Percentiles rank a stretch among this genome's conserved stretches.
phyloP scores from a whole-genome alignment of 352 stramenopile species.

The Nothophytophthora sp. region DNA sequence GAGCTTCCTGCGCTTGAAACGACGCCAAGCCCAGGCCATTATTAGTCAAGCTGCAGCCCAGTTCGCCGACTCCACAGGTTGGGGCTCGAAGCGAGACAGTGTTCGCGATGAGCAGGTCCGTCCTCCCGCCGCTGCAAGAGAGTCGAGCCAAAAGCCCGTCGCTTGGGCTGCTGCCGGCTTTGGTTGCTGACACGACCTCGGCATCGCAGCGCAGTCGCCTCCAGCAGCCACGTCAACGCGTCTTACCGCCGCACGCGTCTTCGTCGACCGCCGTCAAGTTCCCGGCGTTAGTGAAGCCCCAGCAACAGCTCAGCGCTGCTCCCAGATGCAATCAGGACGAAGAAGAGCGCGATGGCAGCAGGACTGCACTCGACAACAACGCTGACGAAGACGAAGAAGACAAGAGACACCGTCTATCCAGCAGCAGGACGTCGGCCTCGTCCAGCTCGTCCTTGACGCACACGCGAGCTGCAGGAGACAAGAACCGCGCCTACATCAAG shows the following conservation, averaged over 20 bases:
- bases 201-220: constrained; percentile 26
- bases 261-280: constrained; percentile 35
- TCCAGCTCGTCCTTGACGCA: constrained; percentile 16
- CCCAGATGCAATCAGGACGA: constrained; percentile 47
- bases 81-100: too few species aligned
- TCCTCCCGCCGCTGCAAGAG: constrained; percentile 19
- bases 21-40: constrained; percentile 2
- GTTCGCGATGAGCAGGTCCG: constrained; percentile 9
- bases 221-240: constrained; percentile 19
- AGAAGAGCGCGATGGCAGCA: constrained; percentile 11
- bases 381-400: constrained; percentile 26
- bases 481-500: constrained; percentile 71
- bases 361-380: constrained; percentile 11
- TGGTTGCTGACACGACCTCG: constrained; percentile 6
- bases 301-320: constrained; percentile 6
- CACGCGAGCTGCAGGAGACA: constrained; percentile 24
- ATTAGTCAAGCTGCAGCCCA: too few species aligned
- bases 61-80: too few species aligned
- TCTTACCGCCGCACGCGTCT: constrained; percentile 1
- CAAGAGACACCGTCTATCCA: constrained; percentile 12
- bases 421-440: constrained; percentile 11
- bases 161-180: constrained; percentile 15
- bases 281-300: constrained; percentile 35
- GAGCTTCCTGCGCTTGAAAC: constrained; percentile 14
- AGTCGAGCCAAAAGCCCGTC: constrained; percentile 8